Conservation (phyloP, 495 filamentous ascomycete genomes). For the Penicillium malachiteum region DNA sequence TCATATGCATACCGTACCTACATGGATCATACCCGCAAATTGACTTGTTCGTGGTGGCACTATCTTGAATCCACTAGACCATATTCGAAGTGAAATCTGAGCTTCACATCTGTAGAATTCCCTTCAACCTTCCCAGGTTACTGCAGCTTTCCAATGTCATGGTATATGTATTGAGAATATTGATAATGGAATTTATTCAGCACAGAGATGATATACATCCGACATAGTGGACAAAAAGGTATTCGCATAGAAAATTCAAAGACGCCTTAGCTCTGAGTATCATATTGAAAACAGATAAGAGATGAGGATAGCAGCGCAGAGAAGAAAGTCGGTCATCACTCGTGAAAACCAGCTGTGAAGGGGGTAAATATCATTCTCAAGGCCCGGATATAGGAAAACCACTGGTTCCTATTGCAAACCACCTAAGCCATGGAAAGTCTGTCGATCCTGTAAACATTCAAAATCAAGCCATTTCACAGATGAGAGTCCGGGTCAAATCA, state of each 20-base stretch:
- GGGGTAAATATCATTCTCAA: too few species aligned
- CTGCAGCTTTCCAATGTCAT: not conserved
- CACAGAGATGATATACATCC: conserved; percentile 12
- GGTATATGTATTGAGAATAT: not conserved
- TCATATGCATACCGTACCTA: too few species aligned
- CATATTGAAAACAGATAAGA: conserved; percentile 14
- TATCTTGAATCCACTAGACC: not conserved
- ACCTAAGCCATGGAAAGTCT: too few species aligned
- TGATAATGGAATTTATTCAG: conserved; percentile 9
- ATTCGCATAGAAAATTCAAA: conserved; percentile 20
- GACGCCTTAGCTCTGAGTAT: conserved; percentile 21
- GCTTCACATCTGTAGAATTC: not conserved
- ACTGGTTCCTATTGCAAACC: too few species aligned
- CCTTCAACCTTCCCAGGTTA: too few species aligned
- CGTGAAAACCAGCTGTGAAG: not conserved
- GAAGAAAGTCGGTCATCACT: not conserved
- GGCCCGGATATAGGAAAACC: too few species aligned
- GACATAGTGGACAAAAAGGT: conserved; percentile 14
- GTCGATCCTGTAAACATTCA: not conserved
- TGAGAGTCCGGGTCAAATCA: conserved; percentile 1
- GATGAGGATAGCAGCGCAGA: conserved; percentile 5
- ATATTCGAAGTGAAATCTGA: too few species aligned
- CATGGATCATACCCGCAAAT: too few species aligned
- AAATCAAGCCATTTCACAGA: not conserved
- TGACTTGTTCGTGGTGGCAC: not conserved